Conservation (phyloP, 192 early-diverging fungal genomes). For the Blastocladiella britannica region DNA sequence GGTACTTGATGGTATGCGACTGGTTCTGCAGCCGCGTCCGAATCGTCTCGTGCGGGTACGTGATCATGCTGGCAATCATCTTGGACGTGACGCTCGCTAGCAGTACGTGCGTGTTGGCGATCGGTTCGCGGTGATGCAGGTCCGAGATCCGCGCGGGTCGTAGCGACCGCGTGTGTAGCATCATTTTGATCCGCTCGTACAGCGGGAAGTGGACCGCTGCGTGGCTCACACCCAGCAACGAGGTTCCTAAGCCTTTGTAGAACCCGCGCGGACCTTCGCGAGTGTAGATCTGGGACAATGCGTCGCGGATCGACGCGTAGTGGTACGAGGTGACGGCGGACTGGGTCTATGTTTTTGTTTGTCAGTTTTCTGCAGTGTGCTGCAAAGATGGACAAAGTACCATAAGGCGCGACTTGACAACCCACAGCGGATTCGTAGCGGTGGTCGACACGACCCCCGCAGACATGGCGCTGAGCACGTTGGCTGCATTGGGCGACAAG, state of each 20-base stretch:
- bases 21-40: constrained; percentile 86
- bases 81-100: constrained; percentile 67
- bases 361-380: constrained; percentile 1
- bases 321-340: constrained; percentile 45
- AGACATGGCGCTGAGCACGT: constrained; percentile 67
- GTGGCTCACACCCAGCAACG: constrained; percentile 79
- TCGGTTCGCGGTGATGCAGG: neutral
- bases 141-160: neutral
- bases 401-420: constrained; percentile 78
- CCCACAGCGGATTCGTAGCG: constrained; percentile 77
- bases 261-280: constrained; percentile 62
- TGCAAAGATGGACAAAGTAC: constrained; percentile 18
- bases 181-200: constrained; percentile 69
- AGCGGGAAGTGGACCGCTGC: constrained; percentile 89
- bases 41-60: constrained; percentile 92
- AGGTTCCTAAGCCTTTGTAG: constrained; percentile 79
- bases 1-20: constrained; percentile 49
- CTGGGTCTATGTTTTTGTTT: constrained; percentile 61
- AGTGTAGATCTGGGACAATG: constrained; percentile 48
- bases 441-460: constrained; percentile 58
- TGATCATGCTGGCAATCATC: constrained; percentile 65
- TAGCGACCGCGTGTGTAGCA: constrained; percentile 2
- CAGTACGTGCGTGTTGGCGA: constrained; percentile 27
- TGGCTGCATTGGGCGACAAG: neutral
- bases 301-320: constrained; percentile 65